Evolutionary conservation across 176 grass and related monocot genomes (phyloP).

Genomic region (Coix lacrymajobi): DNA sequence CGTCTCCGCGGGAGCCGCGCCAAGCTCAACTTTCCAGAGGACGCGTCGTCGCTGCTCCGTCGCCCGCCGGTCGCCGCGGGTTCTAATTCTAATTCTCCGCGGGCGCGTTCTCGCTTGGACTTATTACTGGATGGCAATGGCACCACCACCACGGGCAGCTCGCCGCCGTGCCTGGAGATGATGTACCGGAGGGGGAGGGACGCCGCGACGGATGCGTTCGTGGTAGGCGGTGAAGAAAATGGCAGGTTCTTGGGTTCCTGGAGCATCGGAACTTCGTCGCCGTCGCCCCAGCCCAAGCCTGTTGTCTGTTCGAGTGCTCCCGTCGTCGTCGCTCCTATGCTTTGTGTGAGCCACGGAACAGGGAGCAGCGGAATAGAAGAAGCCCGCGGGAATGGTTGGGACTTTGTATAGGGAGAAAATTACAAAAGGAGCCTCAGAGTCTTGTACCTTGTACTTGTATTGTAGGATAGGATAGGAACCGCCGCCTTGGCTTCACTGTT

Average conservation of each 20-base stretch:
- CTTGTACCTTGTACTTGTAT: too few species aligned
- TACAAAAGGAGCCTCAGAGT: not conserved
- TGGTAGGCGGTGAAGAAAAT: not conserved
- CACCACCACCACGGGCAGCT: not conserved
- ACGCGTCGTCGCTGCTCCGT: not conserved
- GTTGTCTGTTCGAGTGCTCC: not conserved
- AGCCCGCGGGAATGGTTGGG: not conserved
- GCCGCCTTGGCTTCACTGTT: too few species aligned
- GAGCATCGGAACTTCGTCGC: not conserved
- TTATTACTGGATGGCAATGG: not conserved
- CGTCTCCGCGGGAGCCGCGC: conserved; percentile 50
- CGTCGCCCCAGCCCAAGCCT: not conserved
- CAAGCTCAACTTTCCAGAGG: conserved; percentile 66
- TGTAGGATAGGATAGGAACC: too few species aligned
- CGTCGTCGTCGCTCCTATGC: not conserved
- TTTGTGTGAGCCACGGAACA: not conserved
- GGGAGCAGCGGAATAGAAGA: not conserved
- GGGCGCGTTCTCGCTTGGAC: not conserved
- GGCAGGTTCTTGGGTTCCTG: not conserved
- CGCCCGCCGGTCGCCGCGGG: too few species aligned
- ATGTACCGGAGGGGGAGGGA: not conserved
- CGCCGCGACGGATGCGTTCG: not conserved
- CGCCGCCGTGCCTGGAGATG: not conserved
- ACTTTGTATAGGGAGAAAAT: not conserved
- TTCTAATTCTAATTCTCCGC: not conserved